These are phyloP conservation scores for Sphagnum tenellum DNA, from an alignment of 225 moss, liverwort and hornwort species.

Conservation along the genomic window DNA sequence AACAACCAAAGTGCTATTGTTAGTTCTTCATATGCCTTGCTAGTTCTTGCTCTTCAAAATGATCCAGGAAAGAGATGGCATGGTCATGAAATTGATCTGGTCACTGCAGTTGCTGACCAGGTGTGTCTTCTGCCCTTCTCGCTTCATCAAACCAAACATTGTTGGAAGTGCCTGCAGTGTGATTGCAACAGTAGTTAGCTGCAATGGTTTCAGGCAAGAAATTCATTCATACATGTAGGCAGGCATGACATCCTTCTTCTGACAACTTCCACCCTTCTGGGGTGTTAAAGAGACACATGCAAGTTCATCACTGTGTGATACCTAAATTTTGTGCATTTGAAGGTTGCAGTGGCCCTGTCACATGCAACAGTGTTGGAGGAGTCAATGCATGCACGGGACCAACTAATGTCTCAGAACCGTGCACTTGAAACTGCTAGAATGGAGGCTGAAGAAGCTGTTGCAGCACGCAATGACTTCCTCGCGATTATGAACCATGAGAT, in stretches of 20 bases:
- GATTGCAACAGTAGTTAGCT: neutral
- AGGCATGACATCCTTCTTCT: neutral
- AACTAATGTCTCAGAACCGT: conserved; percentile 34
- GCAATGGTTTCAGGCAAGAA: neutral
- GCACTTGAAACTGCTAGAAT: conserved; percentile 39
- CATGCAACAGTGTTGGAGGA: conserved; percentile 57
- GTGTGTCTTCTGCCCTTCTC: conserved; percentile 6
- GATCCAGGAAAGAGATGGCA: conserved; percentile 34
- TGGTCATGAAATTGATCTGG: conserved; percentile 33
- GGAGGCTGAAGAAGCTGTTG: conserved; percentile 55
- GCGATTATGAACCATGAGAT: conserved; percentile 64
- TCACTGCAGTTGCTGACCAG: conserved; percentile 45
- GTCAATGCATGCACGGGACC: conserved; percentile 41
- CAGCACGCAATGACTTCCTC: conserved; percentile 52
- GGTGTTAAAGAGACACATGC: too few species aligned
- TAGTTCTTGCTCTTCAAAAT: conserved; percentile 41
- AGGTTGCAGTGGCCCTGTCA: conserved; percentile 60
- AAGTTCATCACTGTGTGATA: neutral
- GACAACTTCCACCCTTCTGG: neutral
- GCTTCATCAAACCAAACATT: neutral
- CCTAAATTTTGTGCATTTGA: neutral
- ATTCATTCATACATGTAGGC: neutral
- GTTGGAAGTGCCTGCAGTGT: neutral
- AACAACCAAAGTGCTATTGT: conserved; percentile 15
- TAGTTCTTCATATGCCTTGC: conserved; percentile 29